Evolutionary conservation across 2,329 filamentous ascomycete genomes (phyloP).

Genomic region (Catunica adiposa): DNA sequence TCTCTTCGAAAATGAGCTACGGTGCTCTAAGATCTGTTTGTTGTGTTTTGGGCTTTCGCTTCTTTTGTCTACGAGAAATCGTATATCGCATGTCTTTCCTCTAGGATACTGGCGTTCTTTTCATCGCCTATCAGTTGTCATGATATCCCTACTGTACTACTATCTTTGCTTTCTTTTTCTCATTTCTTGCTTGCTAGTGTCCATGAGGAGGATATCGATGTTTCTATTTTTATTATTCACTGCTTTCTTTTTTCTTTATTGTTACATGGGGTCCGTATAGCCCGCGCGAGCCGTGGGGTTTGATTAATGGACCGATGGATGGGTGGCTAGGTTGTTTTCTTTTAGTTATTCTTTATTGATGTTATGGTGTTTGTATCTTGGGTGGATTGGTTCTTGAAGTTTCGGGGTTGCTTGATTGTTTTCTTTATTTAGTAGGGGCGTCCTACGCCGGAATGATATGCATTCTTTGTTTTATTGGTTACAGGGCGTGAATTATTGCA

Average conservation of each 20-base stretch:
- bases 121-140: slow-evolving; percentile 3
- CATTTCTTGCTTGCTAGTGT: neutral
- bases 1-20: neutral
- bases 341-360: neutral
- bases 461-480: neutral
- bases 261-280: no score
- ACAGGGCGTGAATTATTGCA: no score
- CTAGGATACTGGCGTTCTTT: neutral
- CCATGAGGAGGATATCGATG: neutral
- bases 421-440: no score
- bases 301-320: neutral
- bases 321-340: neutral
- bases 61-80: neutral
- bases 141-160: slow-evolving; percentile 13
- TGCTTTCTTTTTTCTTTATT: no score
- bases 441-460: neutral
- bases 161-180: slow-evolving; percentile 15
- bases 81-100: neutral
- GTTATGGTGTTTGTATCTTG: no score
- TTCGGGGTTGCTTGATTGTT: no score
- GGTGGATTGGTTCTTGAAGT: no score
- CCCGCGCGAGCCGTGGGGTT: no score
- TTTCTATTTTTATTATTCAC: neutral
- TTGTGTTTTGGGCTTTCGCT: neutral
- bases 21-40: neutral